Base-by-base conservation (phyloP, 2,329 filamentous ascomycete genomes). In the Macrophomina pseudophaseolina region DNA sequence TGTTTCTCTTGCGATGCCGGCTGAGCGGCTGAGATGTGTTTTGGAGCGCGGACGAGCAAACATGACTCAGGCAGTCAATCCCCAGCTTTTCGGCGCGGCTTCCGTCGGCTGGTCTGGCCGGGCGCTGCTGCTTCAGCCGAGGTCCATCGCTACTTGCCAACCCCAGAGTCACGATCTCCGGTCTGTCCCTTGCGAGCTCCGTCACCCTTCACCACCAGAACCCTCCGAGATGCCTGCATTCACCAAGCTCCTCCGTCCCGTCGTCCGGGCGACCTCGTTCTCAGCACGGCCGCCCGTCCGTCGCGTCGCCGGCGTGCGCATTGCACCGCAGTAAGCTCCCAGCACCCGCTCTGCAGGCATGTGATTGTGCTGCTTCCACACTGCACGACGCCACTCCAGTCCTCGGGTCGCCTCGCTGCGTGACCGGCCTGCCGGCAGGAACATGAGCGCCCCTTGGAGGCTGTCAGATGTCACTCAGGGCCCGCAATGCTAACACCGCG, bases 221-320 rank as follows among this genome's bases (percentile, higher is more conserved):
- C 42, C 42, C 53, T 5, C 16, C 53, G 59, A 35, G 7, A 66
- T 77, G 75, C 70, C 75, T 46, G 74, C 75, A 30, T 58, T 78
- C 65, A 69, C 72, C 53, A 56, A 54, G 67, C 69, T 75, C 44
- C 68, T 78, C n/a, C 66, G 75, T 46, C 76, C 74, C n/a, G 69
- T 76, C 48, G 73, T 71, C 33, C 70, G 75, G 65, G 74, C 72
- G 53, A 72, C 74, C 35, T 67, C 70, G n/a, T 32, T 32, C 53
- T 23, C 64, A 23, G 46, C 49, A 28, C 52, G 23, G 30, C 65
- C 40, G 52, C 32, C 59, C 60, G 66, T 28, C 32, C 66, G 54
- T 28, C 56, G 62, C 51, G 44, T 67, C 46, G 48, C 65, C 23
- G 65, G 54, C 46, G 65, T 63, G 44, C 46, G 54, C n/a, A 42